Conservation (phyloP, 2,329 filamentous ascomycete species). For the Penicillium sp. region DNA sequence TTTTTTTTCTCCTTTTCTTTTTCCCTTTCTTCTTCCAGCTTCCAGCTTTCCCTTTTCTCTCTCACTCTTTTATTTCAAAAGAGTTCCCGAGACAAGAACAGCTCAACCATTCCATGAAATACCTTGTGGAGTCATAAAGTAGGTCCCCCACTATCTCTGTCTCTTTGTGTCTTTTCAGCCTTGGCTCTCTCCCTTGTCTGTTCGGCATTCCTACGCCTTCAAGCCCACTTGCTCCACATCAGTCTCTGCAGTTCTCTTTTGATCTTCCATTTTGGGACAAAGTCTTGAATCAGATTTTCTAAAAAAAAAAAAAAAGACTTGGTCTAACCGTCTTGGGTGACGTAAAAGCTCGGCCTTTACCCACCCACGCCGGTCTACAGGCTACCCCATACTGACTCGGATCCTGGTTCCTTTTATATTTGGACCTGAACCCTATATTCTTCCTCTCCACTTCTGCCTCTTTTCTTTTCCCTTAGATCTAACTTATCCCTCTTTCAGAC, state of each 20-base stretch:
- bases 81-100: background rate
- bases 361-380: constrained; percentile 18
- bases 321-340: constrained; percentile 26
- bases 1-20: constrained; percentile 10
- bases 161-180: constrained; percentile 9
- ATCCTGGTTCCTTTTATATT: constrained; percentile 28
- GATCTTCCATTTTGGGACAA: constrained; percentile 13
- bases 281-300: constrained; percentile 14
- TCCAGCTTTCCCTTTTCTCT: background rate
- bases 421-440: constrained; percentile 17
- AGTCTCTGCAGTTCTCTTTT: constrained; percentile 23
- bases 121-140: constrained; percentile 17
- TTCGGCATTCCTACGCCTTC: constrained; percentile 25
- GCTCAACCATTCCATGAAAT: constrained; percentile 17
- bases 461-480: constrained; percentile 14
- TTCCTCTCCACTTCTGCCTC: constrained; percentile 18
- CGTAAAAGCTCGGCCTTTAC: constrained; percentile 27
- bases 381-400: constrained; percentile 27
- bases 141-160: constrained; percentile 8
- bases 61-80: constrained; percentile 1
- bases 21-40: background rate
- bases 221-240: constrained; percentile 24
- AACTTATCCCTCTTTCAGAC: constrained; percentile 15
- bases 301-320: constrained; percentile 15
- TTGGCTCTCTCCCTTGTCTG: constrained; percentile 17